These are phyloP conservation scores for Tetrahymena malaccensis DNA, from an alignment of 73 alveolate species.

Conservation along the genomic window DNA sequence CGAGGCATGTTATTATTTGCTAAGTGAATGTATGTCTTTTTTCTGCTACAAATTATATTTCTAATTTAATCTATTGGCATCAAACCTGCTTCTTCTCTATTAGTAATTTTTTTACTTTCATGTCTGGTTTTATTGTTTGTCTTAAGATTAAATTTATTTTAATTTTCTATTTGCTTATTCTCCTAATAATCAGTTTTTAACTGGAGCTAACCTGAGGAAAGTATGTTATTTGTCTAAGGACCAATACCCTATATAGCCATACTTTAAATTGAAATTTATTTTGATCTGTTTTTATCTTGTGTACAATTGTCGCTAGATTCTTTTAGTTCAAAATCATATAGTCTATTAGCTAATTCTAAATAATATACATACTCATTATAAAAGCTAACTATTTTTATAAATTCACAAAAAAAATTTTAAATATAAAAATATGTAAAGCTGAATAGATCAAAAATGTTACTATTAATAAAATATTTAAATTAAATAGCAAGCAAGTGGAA, in stretches of 20 bases:
- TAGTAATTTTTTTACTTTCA: too few species aligned
- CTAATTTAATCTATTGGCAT: background rate
- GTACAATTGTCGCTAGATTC: background rate
- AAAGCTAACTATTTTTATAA: background rate
- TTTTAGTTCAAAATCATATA: background rate
- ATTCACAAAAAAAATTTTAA: too few species aligned
- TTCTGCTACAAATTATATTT: background rate
- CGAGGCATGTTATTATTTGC: background rate
- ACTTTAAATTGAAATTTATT: background rate
- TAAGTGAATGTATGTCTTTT: background rate
- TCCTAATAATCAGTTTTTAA: background rate
- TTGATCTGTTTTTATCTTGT: background rate
- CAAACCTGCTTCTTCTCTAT: background rate
- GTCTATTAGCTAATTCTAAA: background rate
- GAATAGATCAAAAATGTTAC: too few species aligned
- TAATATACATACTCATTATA: background rate
- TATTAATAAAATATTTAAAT: too few species aligned
- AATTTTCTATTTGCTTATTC: too few species aligned
- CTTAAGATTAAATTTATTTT: background rate
- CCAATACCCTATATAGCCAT: background rate
- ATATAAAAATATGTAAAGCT: too few species aligned
- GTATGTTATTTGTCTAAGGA: too few species aligned
- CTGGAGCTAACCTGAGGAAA: background rate
- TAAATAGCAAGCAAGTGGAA: too few species aligned
- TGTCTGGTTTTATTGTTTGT: background rate